Evolutionary conservation across 106 monocot genomes (phyloP).

Genomic region (Gastrodia elata): DNA sequence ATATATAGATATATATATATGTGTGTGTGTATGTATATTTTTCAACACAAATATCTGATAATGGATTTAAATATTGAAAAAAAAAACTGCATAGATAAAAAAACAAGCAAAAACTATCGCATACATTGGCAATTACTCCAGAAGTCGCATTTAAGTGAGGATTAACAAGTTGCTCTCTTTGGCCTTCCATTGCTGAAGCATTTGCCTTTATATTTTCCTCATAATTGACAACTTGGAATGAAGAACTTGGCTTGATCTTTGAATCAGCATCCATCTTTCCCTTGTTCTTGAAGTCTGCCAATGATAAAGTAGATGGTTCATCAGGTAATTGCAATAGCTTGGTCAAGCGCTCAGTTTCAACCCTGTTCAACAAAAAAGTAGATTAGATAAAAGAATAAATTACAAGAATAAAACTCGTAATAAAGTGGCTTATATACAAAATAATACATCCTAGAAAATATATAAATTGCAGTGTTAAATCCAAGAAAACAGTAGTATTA

Average conservation of each 20-base stretch:
- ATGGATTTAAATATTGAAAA: neutral
- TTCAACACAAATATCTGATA: neutral
- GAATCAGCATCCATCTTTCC: conserved; percentile 4
- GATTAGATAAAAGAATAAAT: neutral
- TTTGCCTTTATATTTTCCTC: neutral
- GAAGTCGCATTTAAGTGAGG: neutral
- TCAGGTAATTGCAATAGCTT: neutral
- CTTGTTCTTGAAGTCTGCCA: conserved; percentile 6
- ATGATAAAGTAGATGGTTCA: conserved; percentile 6
- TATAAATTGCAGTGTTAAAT: too few relatives aligned
- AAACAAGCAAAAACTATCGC: neutral
- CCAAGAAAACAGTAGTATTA: too few relatives aligned
- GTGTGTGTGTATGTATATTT: too few relatives aligned
- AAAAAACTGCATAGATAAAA: neutral
- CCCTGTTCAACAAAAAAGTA: neutral
- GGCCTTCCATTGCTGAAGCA: neutral
- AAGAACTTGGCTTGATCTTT: neutral
- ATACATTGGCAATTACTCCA: neutral
- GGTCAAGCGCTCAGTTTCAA: conserved; percentile 4
- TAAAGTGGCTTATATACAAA: too few relatives aligned
- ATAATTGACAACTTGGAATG: neutral
- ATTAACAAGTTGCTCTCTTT: neutral
- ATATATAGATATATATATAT: too few relatives aligned
- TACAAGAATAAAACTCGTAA: too few relatives aligned
- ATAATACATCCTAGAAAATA: too few relatives aligned